Base-by-base conservation (phyloP, 805 yeast species). In the Candida insectalens region DNA sequence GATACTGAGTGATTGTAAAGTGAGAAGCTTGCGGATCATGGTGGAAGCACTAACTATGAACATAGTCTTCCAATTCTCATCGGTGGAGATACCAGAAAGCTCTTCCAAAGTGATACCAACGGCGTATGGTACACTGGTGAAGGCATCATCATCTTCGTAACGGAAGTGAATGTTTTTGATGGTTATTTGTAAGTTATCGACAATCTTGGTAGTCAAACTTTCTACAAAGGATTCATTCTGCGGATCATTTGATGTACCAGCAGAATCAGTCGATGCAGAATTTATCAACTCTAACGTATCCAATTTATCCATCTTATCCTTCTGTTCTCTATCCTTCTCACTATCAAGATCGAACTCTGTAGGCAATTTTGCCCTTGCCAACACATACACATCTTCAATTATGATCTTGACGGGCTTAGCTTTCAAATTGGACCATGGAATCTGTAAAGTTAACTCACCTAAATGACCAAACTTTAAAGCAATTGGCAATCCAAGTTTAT, bases 361-460 rank as follows among this genome's bases (percentile, higher is more conserved):
- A 26, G 72, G 62, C 4, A 75, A 56, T 15, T 77, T 74, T 2
- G 97, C 96, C 2, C 78, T 63, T 1, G 94, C 94, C 23, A 94
- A 63, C 19, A 92, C 52, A 46, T 79, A 87, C 9, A 87, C 89
- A 52, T 92, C 92, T 46, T 92, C 89, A 38, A 92, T 80, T 9
- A 74, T 63, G 10, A 92, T 72, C 52, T 83, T 84, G 6, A 89
- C 97, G 0, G 99, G 97, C 49, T 88, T 83, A 15, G 83, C 77
- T 51, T 88, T 88, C 43, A 94, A 63, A 50, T 87, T 92, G 1
- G 96, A 80, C 96, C 97, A 94, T 0, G 99, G 98, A 25, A 92
- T 89, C 51, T 83, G 95, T 35, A 92, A 61, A 0, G 94, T 81
- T 42, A 92, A 65, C 44, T 81, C 83, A 2, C 97, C 98, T 37